A percentile compares a stretch with the other conserved stretches of the same genome.
Evolutionary conservation across 495 filamentous ascomycete genomes (phyloP).

Genomic region (Tuber calosporum): DNA sequence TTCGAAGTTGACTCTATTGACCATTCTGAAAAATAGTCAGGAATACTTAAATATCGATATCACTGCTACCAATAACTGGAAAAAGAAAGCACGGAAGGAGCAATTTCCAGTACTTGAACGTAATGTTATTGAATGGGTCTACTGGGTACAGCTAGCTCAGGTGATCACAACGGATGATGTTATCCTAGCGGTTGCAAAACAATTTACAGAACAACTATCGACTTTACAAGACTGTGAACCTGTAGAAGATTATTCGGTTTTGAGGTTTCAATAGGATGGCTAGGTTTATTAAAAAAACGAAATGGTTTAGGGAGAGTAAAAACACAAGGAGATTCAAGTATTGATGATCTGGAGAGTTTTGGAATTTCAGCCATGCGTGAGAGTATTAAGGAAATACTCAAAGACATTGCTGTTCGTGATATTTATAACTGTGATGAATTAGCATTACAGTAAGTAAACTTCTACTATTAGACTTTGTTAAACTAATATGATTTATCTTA

Average conservation of each 20-base stretch:
- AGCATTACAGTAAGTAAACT: not conserved
- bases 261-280: constrained; percentile 26
- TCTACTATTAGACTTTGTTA: not conserved
- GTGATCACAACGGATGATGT: not conserved
- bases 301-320: constrained; percentile 14
- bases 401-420: constrained; percentile 32
- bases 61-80: not conserved
- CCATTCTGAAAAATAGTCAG: too few relatives aligned
- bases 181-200: not conserved
- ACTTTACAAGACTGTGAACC: not conserved
- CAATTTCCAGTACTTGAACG: not conserved
- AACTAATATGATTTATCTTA: not conserved
- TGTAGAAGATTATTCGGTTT: not conserved
- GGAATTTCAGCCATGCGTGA: constrained; percentile 8
- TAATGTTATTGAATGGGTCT: not conserved
- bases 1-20: too few relatives aligned
- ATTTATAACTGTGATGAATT: constrained; percentile 14
- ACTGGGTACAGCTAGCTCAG: not conserved
- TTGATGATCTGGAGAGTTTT: not conserved
- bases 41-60: too few relatives aligned
- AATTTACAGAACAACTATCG: not conserved
- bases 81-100: not conserved
- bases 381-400: constrained; percentile 9
- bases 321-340: not conserved
- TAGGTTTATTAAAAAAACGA: constrained; percentile 30